Conservation (phyloP, 106 monocot genomes). For the Dendrobium catenatum region DNA sequence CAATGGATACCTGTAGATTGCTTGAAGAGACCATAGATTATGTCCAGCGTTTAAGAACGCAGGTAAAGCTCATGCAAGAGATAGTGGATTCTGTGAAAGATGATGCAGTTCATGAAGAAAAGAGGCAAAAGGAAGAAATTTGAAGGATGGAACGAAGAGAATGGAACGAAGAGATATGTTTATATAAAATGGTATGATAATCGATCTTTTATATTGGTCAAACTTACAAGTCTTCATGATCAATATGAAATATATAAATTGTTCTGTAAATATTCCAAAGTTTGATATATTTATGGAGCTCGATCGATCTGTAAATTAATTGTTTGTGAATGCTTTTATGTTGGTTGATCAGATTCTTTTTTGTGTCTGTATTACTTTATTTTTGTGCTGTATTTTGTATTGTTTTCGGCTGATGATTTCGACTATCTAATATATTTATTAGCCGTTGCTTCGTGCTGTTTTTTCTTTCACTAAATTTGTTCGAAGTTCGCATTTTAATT, state of each 20-base stretch:
- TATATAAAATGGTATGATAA: constrained; percentile 3
- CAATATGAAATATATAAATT: neutral
- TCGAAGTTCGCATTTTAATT: no score
- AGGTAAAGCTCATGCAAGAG: constrained; percentile 45
- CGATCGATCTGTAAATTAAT: constrained; percentile 1
- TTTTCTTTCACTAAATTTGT: no score
- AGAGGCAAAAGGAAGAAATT: neutral
- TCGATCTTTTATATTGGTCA: neutral
- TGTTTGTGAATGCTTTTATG: neutral
- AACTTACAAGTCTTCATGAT: neutral
- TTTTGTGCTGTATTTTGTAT: no score
- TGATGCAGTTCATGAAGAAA: neutral
- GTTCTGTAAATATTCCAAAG: neutral
- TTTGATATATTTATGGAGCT: neutral
- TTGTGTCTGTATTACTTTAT: no score
- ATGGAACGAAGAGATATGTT: neutral
- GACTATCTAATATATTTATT: no score
- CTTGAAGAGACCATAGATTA: constrained; percentile 47
- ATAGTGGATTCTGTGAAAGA: constrained; percentile 18
- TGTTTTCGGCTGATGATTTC: no score
- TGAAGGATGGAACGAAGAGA: neutral
- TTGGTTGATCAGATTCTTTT: no score
- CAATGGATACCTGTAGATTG: constrained; percentile 32
- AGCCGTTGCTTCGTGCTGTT: no score
- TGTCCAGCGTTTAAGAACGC: constrained; percentile 23